These are phyloP conservation scores for Brassica rapa DNA, from an alignment of 345 rosid genomes.

Conservation along the genomic window DNA sequence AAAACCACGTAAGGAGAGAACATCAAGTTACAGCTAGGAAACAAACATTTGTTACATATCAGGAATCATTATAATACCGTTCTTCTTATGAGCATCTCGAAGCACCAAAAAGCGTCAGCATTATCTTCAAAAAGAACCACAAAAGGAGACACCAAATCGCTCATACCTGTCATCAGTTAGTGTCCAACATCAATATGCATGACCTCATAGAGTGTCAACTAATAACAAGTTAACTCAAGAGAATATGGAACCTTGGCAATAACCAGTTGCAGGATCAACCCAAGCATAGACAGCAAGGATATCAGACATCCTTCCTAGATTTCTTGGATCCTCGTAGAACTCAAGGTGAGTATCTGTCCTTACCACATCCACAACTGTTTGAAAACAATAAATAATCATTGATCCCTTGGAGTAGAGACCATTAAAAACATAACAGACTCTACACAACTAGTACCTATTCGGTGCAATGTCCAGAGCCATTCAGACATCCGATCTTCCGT, in stretches of 20 bases:
- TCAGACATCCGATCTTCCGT: conserved; percentile 71
- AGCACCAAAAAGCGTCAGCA: conserved; percentile 98
- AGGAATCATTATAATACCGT: conserved; percentile 49
- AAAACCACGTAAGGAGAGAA: conserved; percentile 5
- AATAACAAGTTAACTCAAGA: neutral
- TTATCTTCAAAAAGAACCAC: conserved; percentile 90
- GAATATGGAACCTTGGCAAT: conserved; percentile 75
- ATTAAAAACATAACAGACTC: neutral
- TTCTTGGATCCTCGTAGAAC: conserved; percentile 78
- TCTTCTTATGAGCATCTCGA: conserved; percentile 95
- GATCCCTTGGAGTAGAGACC: neutral
- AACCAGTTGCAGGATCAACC: conserved; percentile 96
- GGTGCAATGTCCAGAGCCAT: conserved; percentile 95
- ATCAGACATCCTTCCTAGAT: conserved; percentile 92
- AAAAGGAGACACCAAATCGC: conserved; percentile 91
- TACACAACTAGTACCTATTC: conserved; percentile 59
- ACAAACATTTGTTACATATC: neutral
- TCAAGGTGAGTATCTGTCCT: conserved; percentile 93
- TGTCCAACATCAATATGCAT: conserved; percentile 24
- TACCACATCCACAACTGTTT: conserved; percentile 89
- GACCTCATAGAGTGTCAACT: neutral
- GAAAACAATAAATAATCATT: conserved; percentile 26
- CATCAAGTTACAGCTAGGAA: neutral
- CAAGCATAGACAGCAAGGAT: conserved; percentile 96
- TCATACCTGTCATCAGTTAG: conserved; percentile 68